These are phyloP conservation scores for Fusarium phyllophilum DNA, from an alignment of 2,329 filamentous ascomycete species.

Conservation along the genomic window DNA sequence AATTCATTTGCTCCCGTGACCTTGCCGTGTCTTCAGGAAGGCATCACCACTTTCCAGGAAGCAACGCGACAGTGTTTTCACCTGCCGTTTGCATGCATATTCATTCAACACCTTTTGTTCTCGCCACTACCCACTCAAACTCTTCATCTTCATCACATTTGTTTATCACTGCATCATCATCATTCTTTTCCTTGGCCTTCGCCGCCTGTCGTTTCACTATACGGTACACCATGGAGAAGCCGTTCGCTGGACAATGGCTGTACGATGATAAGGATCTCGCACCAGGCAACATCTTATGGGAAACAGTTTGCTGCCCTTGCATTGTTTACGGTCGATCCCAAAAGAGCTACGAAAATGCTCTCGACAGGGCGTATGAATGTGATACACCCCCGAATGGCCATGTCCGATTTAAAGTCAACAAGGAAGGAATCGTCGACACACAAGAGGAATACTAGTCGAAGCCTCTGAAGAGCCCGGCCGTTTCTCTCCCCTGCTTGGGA, in stretches of 20 bases:
- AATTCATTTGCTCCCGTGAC: neutral
- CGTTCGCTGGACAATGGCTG: neutral
- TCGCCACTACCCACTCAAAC: neutral
- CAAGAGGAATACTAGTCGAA: neutral
- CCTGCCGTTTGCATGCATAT: neutral
- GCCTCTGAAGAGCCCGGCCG: neutral
- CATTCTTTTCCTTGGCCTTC: neutral
- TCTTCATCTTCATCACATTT: neutral
- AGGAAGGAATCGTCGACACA: conserved; percentile 3
- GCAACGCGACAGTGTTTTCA: neutral
- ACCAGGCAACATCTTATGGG: neutral
- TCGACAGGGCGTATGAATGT: neutral
- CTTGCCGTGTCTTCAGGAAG: neutral
- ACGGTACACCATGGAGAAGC: neutral
- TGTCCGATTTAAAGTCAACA: neutral
- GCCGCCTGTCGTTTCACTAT: neutral
- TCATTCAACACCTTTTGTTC: neutral
- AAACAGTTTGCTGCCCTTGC: neutral
- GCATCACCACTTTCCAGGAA: neutral
- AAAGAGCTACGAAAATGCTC: neutral
- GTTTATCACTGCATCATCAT: neutral
- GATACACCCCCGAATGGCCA: neutral
- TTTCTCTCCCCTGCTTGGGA: conserved; percentile 1
- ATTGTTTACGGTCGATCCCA: neutral
- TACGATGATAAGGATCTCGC: neutral